Conservation (phyloP, 1,284 basidiomycete species). For the Schizophyllum amplum region DNA sequence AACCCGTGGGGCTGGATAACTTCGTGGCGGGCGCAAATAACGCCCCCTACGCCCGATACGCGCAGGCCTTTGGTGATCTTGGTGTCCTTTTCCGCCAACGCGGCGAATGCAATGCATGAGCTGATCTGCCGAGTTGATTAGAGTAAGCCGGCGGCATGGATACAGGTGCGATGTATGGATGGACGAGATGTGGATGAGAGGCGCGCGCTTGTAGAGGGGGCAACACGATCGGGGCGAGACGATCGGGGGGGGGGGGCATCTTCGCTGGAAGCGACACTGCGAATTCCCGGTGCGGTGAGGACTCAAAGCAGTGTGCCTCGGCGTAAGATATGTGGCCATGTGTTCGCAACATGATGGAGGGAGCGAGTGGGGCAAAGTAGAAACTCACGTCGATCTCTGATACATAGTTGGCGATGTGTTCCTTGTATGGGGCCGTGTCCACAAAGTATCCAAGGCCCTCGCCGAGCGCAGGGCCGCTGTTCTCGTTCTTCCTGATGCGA, state of each 20-base stretch:
- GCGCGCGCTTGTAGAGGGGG: too few relatives aligned
- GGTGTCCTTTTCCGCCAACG: slow-evolving; percentile 9
- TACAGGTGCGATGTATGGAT: too few relatives aligned
- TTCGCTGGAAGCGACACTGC: too few relatives aligned
- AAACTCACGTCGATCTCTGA: slow-evolving; percentile 11
- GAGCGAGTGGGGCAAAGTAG: too few relatives aligned
- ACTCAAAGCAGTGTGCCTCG: neutral
- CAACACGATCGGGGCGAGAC: too few relatives aligned
- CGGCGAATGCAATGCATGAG: slow-evolving; percentile 12
- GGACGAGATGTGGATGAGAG: too few relatives aligned
- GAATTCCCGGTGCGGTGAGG: neutral
- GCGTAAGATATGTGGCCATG: too few relatives aligned
- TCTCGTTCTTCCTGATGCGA: slow-evolving; percentile 6
- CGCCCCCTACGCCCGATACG: slow-evolving; percentile 9
- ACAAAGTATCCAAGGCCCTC: slow-evolving; percentile 13
- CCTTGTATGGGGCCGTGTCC: slow-evolving; percentile 3
- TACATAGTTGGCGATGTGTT: slow-evolving; percentile 8
- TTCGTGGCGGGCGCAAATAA: slow-evolving; percentile 9
- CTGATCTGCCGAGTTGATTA: slow-evolving; percentile 4
- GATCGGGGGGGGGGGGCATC: too few relatives aligned
- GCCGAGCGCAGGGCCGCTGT: slow-evolving; percentile 8
- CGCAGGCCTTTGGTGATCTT: slow-evolving; percentile 10
- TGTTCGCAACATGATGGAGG: too few relatives aligned
- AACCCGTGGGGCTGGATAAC: slow-evolving; percentile 7
- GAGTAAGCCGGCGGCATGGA: too few relatives aligned